Percentiles rank a stretch among this genome's conserved stretches.
These are phyloP conservation scores for Guadua angustifolia DNA, from an alignment of 176 grass and related monocot species.

Conservation along the genomic window DNA sequence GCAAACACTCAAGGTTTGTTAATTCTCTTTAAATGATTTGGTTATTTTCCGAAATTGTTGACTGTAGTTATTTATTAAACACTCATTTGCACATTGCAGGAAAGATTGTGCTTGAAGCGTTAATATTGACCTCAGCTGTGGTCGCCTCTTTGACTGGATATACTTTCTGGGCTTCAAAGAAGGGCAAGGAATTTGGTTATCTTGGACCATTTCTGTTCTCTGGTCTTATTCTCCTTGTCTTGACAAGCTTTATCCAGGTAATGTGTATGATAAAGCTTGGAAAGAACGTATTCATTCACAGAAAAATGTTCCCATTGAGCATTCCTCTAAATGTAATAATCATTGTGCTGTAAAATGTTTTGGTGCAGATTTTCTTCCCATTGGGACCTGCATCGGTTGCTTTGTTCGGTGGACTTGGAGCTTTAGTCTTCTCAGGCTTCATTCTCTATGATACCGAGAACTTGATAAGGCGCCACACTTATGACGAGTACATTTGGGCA, in stretches of 20 bases:
- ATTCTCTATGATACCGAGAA: conserved; percentile 91
- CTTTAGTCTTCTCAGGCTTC: conserved; percentile 89
- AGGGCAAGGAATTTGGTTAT: conserved; percentile 95
- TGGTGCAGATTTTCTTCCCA: conserved; percentile 89
- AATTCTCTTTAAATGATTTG: conserved; percentile 7
- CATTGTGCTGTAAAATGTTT: background rate
- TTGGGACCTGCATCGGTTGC: conserved; percentile 74
- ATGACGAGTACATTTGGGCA: conserved; percentile 99
- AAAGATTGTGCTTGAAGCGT: conserved; percentile 92
- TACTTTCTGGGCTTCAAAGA: conserved; percentile 96
- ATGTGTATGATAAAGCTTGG: background rate
- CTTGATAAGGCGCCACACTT: conserved; percentile 85
- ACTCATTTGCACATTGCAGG: conserved; percentile 57
- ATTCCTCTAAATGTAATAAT: conserved; percentile 15
- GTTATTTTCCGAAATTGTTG: background rate
- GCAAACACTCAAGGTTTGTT: conserved; percentile 92
- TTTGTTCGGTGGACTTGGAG: conserved; percentile 75
- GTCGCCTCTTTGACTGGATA: conserved; percentile 90
- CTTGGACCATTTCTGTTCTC: conserved; percentile 80
- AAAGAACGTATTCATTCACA: background rate
- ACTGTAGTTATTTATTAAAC: background rate
- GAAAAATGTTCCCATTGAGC: background rate
- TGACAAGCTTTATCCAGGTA: conserved; percentile 94
- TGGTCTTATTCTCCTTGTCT: conserved; percentile 72
- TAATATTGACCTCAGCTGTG: conserved; percentile 86